Percentiles rank a stretch among this genome's conserved stretches.
Evolutionary conservation across 345 rosid species (phyloP).

Genomic region (Citrus mangshanensis): DNA sequence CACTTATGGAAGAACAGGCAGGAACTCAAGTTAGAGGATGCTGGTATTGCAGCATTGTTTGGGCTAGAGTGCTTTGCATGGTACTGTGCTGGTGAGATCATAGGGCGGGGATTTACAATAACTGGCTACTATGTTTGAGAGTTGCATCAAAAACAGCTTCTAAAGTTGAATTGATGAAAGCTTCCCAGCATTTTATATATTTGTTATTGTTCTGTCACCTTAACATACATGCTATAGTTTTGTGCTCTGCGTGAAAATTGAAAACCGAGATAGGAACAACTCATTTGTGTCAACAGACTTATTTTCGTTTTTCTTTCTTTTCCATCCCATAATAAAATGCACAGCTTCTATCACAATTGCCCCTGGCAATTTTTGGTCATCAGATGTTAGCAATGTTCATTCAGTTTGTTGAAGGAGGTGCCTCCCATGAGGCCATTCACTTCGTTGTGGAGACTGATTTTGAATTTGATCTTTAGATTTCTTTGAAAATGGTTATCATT

Average conservation of each 20-base stretch:
- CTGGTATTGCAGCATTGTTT: conserved; percentile 58
- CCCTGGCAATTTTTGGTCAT: background rate
- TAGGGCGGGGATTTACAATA: conserved; percentile 72
- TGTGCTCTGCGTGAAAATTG: background rate
- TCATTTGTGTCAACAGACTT: background rate
- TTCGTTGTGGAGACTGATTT: background rate
- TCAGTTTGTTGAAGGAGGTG: background rate
- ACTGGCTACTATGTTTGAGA: conserved; percentile 59
- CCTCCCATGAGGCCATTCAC: background rate
- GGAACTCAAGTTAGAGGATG: conserved; percentile 65
- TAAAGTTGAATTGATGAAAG: background rate
- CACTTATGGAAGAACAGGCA: conserved; percentile 52
- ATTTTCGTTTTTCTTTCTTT: background rate
- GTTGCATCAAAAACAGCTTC: background rate
- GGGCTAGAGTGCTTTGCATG: conserved; percentile 75
- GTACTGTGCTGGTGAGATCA: conserved; percentile 71
- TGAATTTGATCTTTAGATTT: background rate
- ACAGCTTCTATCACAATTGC: background rate
- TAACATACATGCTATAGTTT: background rate
- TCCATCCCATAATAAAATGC: background rate
- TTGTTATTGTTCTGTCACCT: background rate
- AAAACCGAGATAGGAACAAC: background rate
- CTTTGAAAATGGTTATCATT: background rate
- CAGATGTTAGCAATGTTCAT: background rate
- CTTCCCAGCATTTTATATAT: background rate